Percentiles rank a stretch among this genome's conserved stretches.
Evolutionary conservation across 2,329 filamentous ascomycete species (phyloP).

Genomic region (Penicillium sp.): DNA sequence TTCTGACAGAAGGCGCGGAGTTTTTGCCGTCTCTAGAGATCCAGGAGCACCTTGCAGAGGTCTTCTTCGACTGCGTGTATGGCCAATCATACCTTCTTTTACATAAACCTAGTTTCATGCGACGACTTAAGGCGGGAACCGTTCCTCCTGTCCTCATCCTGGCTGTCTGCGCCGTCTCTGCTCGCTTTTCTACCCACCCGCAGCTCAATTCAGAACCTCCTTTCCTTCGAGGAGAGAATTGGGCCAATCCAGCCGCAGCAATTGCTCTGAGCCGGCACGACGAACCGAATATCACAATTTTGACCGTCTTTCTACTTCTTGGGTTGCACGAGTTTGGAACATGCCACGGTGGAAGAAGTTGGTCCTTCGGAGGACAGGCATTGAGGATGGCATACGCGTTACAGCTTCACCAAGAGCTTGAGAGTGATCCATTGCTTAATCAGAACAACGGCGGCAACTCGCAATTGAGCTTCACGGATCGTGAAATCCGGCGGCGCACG

Average conservation of each 20-base stretch:
- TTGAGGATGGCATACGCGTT: constrained; percentile 96
- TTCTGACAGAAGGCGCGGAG: constrained; percentile 80
- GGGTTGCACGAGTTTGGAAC: constrained; percentile 96
- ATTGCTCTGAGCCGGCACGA: constrained; percentile 89
- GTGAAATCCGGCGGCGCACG: constrained; percentile 86
- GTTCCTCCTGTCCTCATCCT: constrained; percentile 88
- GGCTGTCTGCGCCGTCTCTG: constrained; percentile 94
- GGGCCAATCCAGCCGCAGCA: constrained; percentile 83
- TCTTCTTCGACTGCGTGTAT: constrained; percentile 95
- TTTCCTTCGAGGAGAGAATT: constrained; percentile 87
- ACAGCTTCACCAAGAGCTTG: constrained; percentile 88
- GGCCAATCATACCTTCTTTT: constrained; percentile 93
- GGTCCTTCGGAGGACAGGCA: constrained; percentile 93
- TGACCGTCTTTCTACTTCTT: constrained; percentile 86
- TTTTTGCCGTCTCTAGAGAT: constrained; percentile 82
- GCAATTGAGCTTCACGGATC: constrained; percentile 84
- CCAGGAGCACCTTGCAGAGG: constrained; percentile 88
- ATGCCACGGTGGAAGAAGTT: constrained; percentile 92
- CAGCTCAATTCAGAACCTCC: constrained; percentile 74
- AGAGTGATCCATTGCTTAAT: constrained; percentile 72
- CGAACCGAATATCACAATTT: constrained; percentile 91
- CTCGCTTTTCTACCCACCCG: constrained; percentile 89
- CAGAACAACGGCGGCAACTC: constrained; percentile 57
- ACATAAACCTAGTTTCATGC: constrained; percentile 97
- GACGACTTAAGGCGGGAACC: constrained; percentile 72